These are phyloP conservation scores for Pseudogymnoascus sp. DNA, from an alignment of 2,329 filamentous ascomycete species.

Conservation along the genomic window DNA sequence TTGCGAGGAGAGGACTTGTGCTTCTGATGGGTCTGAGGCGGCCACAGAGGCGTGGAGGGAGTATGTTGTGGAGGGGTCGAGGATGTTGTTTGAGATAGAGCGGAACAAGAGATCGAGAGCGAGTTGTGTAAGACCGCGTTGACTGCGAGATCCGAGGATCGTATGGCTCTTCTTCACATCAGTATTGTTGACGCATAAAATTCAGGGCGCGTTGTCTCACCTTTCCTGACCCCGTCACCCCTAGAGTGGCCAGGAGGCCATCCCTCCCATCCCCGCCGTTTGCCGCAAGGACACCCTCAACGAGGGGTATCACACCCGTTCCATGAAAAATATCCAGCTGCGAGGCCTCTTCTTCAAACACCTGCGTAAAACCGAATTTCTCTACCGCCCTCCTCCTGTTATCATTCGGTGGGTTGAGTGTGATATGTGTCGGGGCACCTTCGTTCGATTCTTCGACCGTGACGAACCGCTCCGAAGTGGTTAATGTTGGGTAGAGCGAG, in stretches of 20 bases:
- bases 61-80: slow-evolving; percentile 52
- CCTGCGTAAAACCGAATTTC: slow-evolving; percentile 87
- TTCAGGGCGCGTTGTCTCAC: slow-evolving; percentile 39
- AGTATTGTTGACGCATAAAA: slow-evolving; percentile 8
- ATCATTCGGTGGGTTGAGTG: slow-evolving; percentile 74
- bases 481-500: slow-evolving; percentile 32
- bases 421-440: slow-evolving; percentile 61
- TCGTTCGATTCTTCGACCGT: slow-evolving; percentile 59
- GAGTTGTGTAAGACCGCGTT: slow-evolving; percentile 87
- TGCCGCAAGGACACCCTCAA: slow-evolving; percentile 73
- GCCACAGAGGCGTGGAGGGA: slow-evolving; percentile 67
- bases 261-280: slow-evolving; percentile 74
- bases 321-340: slow-evolving; percentile 84
- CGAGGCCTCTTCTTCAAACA: slow-evolving; percentile 80
- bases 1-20: slow-evolving; percentile 65
- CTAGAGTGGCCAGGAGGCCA: slow-evolving; percentile 82
- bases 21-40: slow-evolving; percentile 74
- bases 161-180: slow-evolving; percentile 69
- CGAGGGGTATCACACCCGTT: slow-evolving; percentile 65
- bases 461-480: slow-evolving; percentile 62
- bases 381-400: slow-evolving; percentile 80
- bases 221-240: slow-evolving; percentile 95
- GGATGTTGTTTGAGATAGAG: slow-evolving; percentile 67
- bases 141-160: slow-evolving; percentile 78
- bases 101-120: slow-evolving; percentile 84